A percentile compares a stretch with the other conserved stretches of the same genome.
Evolutionary conservation across 1,284 basidiomycete genomes (phyloP).

Genomic region (Ganoderma boninense): DNA sequence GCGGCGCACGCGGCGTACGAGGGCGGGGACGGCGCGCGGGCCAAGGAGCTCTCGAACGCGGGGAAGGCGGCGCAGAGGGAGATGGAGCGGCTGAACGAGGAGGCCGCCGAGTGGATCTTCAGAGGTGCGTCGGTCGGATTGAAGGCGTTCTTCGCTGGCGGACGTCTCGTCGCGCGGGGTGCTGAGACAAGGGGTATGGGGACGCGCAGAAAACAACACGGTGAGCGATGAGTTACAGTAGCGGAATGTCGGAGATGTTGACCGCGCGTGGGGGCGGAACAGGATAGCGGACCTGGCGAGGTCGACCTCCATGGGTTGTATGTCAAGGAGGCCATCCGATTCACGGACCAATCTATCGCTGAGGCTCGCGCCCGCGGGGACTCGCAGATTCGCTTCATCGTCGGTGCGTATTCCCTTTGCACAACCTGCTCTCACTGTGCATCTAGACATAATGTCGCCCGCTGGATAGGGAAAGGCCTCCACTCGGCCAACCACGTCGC

Average conservation of each 20-base stretch:
- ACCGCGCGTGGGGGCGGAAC: constrained; percentile 13
- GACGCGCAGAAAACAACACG: constrained; percentile 1
- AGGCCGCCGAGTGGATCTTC: constrained; percentile 94
- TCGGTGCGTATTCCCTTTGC: constrained; percentile 61
- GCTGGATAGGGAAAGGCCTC: constrained; percentile 65
- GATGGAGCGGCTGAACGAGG: constrained; percentile 84
- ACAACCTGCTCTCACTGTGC: constrained; percentile 1
- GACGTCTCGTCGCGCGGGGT: not conserved
- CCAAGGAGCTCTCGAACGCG: constrained; percentile 86
- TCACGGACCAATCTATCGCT: constrained; percentile 74
- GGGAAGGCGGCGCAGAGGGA: constrained; percentile 84
- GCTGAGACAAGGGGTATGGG: not conserved
- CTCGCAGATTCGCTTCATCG: constrained; percentile 83
- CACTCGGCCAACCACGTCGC: constrained; percentile 85
- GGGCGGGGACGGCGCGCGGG: constrained; percentile 77
- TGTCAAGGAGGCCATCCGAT: constrained; percentile 89
- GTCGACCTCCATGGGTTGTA: constrained; percentile 93
- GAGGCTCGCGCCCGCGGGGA: constrained; percentile 74
- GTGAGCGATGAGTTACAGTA: not conserved
- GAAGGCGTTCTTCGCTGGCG: too few relatives aligned
- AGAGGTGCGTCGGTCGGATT: too few relatives aligned
- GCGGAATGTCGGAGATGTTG: not conserved
- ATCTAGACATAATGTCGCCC: not conserved
- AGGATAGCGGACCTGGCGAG: constrained; percentile 78
- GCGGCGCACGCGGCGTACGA: constrained; percentile 75